A percentile compares a stretch with the other conserved stretches of the same genome.
phyloP scores from a whole-genome alignment of 306 rosid species.

The Geum urbanum region DNA sequence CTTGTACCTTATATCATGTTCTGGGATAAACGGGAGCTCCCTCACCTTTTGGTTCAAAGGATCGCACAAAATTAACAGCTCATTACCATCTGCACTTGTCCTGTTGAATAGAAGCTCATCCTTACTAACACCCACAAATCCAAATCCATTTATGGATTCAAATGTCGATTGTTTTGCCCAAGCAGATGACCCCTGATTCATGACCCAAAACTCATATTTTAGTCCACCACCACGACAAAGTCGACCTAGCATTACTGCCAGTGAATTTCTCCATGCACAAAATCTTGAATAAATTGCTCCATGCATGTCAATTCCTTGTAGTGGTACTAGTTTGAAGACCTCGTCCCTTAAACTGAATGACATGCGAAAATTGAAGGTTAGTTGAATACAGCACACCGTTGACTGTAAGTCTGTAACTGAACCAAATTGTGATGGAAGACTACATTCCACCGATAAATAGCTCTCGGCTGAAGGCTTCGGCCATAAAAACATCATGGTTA shows the following conservation, averaged over 20 bases:
- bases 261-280: not conserved
- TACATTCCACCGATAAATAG: not conserved
- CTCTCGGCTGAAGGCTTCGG: not conserved
- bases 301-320: too few relatives aligned
- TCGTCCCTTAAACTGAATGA: not conserved
- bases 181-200: not conserved
- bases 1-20: not conserved
- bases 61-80: not conserved
- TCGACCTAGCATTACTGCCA: not conserved
- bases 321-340: not conserved
- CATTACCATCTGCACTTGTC: not conserved
- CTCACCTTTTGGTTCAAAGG: not conserved
- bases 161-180: not conserved
- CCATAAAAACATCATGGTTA: not conserved
- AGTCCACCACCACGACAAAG: not conserved
- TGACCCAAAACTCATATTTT: not conserved
- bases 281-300: not conserved
- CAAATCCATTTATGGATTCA: not conserved
- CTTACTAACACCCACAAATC: not conserved
- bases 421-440: too few relatives aligned
- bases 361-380: not conserved
- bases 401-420: too few relatives aligned
- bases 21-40: not conserved
- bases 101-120: not conserved
- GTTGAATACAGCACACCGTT: not conserved